These are phyloP conservation scores for Cyberlindnera lachancei DNA, from an alignment of 805 yeast species.

Conservation along the genomic window DNA sequence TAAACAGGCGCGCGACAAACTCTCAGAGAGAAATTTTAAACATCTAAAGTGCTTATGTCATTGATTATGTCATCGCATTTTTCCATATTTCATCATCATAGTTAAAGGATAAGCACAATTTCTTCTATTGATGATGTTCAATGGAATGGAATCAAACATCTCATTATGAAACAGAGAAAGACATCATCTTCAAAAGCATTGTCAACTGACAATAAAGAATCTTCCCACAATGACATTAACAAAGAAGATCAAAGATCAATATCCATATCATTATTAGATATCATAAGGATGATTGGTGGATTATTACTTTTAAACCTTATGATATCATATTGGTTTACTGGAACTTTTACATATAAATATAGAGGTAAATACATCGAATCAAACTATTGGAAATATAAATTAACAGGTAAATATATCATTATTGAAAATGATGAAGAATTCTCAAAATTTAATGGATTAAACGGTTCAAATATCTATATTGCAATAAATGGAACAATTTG, in stretches of 20 bases:
- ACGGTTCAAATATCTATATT: slow-evolving; percentile 32
- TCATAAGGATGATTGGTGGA: slow-evolving; percentile 18
- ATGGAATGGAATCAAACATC: no score
- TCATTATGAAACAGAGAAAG: no score
- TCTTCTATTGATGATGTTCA: no score
- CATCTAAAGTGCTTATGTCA: no score
- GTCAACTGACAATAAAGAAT: no score
- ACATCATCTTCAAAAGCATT: no score
- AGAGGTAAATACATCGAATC: slow-evolving; percentile 36
- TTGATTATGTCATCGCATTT: no score
- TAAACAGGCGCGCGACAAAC: no score
- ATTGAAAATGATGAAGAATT: slow-evolving; percentile 36
- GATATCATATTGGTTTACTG: slow-evolving; percentile 15
- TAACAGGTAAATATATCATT: slow-evolving; percentile 13
- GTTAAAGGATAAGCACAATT: no score
- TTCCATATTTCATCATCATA: no score
- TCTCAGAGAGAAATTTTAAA: no score
- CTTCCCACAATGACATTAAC: no score
- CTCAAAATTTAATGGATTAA: slow-evolving; percentile 36
- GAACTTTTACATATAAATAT: slow-evolving; percentile 38
- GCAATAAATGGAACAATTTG: slow-evolving; percentile 46
- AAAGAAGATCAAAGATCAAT: background rate
- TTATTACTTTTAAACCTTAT: slow-evolving; percentile 7
- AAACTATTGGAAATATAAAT: slow-evolving; percentile 22
- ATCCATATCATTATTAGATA: slow-evolving; percentile 11